Evolutionary conservation across 73 alveolate species (phyloP), one percentile per base, ranked within the genome.

Genomic region (Symbiodinium pilosum): DNA sequence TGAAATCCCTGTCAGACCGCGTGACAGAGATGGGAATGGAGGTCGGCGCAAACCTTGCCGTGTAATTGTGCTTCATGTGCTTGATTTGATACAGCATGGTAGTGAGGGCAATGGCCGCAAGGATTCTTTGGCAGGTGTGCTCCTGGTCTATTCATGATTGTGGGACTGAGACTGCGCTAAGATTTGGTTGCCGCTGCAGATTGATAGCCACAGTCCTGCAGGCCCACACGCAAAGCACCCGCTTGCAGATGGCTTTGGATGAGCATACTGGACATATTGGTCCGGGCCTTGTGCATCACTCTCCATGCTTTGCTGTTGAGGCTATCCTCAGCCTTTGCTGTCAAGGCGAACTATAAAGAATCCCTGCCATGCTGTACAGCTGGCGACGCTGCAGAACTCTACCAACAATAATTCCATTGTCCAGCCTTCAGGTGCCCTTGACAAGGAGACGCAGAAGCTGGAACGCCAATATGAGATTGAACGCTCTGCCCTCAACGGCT

Each of bases 1-100:
- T 91, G 97, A 91, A 91, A 39, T 69, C 88, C 6, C 54, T 91
- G 97, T 91, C 97, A 2, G 97, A 91, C 81, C 97, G 97, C 41
- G 97, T 91, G 24, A 91, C 97, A 0, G 97, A 91, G 88, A 91
- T 91, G 97, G 97, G 88, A 34, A 91, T 91, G 97, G 97, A 91
- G 97, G 97, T n/a, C n/a, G n/a, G n/a, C n/a, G n/a, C n/a, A n/a
- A n/a, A n/a, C n/a, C 86, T 0, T 18, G 41, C 14, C 30, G 42
- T 7, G 71, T 39, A 54, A 18, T 16, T 36, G 28, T 9, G 88
- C 38, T 40, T 18, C 8, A 83, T 1, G 83, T 14, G 12, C 21
- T 2, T 16, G 68, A 24, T 12, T 1, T 36, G n/a, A 7, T 20
- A 28, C 14, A 52, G 69, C 1, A 4, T 28, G 69, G 21, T 18